Percentiles rank a stretch among this genome's conserved stretches.
phyloP scores from a whole-genome alignment of 2,329 filamentous ascomycete genomes.

The Fusarium cicatricum region DNA sequence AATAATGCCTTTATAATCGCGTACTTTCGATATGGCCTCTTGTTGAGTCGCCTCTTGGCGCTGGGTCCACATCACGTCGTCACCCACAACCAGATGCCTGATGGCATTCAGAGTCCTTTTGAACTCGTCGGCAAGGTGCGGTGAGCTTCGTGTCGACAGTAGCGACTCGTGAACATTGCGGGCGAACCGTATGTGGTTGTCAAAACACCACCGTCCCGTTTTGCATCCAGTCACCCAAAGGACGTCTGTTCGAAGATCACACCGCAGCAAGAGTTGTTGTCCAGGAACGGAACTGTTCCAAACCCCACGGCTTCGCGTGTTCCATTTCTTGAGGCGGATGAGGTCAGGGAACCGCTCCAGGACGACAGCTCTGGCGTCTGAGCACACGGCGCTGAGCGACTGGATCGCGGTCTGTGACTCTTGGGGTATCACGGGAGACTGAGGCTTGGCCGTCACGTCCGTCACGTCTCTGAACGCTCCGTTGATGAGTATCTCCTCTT shows the following conservation, averaged over 20 bases:
- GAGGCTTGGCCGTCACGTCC: too few relatives aligned
- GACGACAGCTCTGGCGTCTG: conserved; percentile 3
- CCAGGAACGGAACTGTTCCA: too few relatives aligned
- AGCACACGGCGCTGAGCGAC: neutral
- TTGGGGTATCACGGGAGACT: neutral
- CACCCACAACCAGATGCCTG: neutral
- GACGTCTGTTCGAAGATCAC: neutral
- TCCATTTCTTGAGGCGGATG: neutral
- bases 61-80: too few relatives aligned
- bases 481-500: conserved; percentile 7
- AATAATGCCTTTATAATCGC: too few relatives aligned
- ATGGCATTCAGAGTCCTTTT: neutral
- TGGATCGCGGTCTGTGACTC: neutral
- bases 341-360: conserved; percentile 4
- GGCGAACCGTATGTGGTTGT: neutral
- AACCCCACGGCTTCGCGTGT: too few relatives aligned
- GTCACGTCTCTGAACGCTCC: neutral
- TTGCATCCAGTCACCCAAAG: neutral
- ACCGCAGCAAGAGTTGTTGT: neutral
- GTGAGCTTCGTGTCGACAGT: neutral
- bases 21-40: too few relatives aligned
- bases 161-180: neutral
- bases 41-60: too few relatives aligned
- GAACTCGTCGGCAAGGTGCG: neutral
- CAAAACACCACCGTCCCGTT: neutral